Evolutionary conservation across 257 asterid species (phyloP).

Genomic region (Knoxia roxburghii): DNA sequence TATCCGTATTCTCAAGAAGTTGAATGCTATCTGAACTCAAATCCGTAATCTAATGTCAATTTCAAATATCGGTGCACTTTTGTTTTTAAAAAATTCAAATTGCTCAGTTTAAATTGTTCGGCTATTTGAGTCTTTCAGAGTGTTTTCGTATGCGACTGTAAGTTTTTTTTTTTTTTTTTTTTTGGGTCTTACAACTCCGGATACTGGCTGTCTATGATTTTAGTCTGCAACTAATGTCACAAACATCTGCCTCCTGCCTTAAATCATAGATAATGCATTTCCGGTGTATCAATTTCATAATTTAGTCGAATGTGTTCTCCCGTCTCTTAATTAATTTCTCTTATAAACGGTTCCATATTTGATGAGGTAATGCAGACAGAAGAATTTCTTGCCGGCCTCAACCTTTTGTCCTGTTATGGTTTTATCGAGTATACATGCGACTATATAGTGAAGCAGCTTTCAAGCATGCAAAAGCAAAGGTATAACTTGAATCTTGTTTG

Average conservation of each 20-base stretch:
- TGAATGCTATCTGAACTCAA: neutral
- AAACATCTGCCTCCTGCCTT: neutral
- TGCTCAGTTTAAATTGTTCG: neutral
- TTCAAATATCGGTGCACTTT: neutral
- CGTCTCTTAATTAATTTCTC: neutral
- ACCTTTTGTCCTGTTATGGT: slow-evolving; percentile 67
- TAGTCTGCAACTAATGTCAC: neutral
- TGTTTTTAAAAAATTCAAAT: neutral
- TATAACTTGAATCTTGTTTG: slow-evolving; percentile 24
- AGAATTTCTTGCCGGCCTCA: slow-evolving; percentile 73
- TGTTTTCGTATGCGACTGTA: neutral
- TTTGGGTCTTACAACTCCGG: neutral
- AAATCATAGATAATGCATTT: neutral
- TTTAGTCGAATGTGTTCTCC: neutral
- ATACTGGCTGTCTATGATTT: neutral
- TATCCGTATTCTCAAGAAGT: neutral
- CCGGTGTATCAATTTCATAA: neutral
- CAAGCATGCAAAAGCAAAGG: slow-evolving; percentile 88
- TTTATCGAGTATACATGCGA: slow-evolving; percentile 67
- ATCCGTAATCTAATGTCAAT: neutral
- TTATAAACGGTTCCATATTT: slow-evolving; percentile 12
- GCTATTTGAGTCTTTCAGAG: too few relatives aligned
- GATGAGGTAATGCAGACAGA: slow-evolving; percentile 63
- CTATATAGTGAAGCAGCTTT: slow-evolving; percentile 53
- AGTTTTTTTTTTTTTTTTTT: neutral